phyloP scores from a whole-genome alignment of 2,329 filamentous ascomycete genomes.

The Akanthomyces muscarius region DNA sequence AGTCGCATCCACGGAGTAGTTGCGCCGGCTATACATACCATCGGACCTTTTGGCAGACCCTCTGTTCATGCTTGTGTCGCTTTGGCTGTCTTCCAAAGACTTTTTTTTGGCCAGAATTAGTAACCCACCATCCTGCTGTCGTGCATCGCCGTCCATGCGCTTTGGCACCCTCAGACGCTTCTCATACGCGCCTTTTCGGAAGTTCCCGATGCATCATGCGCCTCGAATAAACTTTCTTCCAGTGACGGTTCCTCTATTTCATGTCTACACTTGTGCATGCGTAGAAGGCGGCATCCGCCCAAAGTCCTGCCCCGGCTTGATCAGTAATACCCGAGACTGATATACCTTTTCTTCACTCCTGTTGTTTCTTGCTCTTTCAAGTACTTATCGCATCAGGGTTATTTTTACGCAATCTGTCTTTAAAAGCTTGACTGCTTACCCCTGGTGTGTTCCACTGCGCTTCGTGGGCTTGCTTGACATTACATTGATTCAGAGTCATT shows the following conservation, averaged over 20 bases:
- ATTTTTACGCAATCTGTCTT: neutral
- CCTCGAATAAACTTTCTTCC: neutral
- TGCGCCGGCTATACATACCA: no score
- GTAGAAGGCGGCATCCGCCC: neutral
- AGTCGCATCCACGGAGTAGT: no score
- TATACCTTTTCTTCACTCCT: neutral
- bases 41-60: no score
- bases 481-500: slow-evolving; percentile 6
- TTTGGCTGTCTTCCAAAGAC: no score
- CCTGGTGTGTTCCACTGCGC: neutral
- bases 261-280: neutral
- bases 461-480: neutral
- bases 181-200: neutral
- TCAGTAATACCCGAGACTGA: neutral
- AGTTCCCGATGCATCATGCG: neutral
- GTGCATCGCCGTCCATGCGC: slow-evolving; percentile 2
- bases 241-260: neutral
- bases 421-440: neutral
- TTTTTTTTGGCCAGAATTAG: neutral
- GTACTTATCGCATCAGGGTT: no score
- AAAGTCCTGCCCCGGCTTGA: neutral
- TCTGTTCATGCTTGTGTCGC: no score
- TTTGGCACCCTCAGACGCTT: neutral
- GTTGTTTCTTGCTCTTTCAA: no score
- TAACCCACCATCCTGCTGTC: neutral